Percentiles rank a stretch among this genome's conserved stretches.
Conservation (phyloP, 208 protist genomes). For the Trypanosoma theileri region DNA sequence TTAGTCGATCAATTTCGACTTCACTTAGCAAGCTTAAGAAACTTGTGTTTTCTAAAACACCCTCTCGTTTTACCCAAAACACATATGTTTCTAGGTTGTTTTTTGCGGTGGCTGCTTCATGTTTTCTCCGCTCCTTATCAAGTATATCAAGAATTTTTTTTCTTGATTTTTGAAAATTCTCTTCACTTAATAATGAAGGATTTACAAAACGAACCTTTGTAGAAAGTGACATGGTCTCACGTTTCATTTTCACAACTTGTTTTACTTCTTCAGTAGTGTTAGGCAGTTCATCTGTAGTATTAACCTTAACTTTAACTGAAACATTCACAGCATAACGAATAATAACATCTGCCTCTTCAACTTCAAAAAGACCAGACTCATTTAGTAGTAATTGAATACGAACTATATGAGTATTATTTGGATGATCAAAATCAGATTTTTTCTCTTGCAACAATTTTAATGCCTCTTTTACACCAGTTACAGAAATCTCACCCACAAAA, state of each 20-base stretch:
- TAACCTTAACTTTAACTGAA: slow-evolving; percentile 32
- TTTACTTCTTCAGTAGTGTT: slow-evolving; percentile 19
- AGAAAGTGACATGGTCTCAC: slow-evolving; percentile 27
- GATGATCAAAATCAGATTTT: slow-evolving; percentile 43
- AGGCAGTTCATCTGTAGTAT: slow-evolving; percentile 3
- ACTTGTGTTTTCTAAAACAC: slow-evolving; percentile 52
- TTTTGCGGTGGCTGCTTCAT: slow-evolving; percentile 54
- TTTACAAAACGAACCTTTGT: slow-evolving; percentile 40
- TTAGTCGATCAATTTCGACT: slow-evolving; percentile 34
- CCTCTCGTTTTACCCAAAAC: slow-evolving; percentile 73
- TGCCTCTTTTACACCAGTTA: slow-evolving; percentile 48
- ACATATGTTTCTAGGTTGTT: slow-evolving; percentile 86
- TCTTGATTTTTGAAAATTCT: slow-evolving; percentile 31
- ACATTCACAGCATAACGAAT: slow-evolving; percentile 67
- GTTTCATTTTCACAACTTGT: slow-evolving; percentile 44
- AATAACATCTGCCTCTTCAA: slow-evolving; percentile 59
- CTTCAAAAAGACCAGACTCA: slow-evolving; percentile 68
- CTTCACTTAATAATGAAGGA: slow-evolving; percentile 35
- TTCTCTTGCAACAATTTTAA: slow-evolving; percentile 47
- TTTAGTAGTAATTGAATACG: slow-evolving; percentile 70
- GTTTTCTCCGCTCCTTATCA: slow-evolving; percentile 60
- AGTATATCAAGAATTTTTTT: slow-evolving; percentile 49
- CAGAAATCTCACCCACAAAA: slow-evolving; percentile 41
- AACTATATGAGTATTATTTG: slow-evolving; percentile 82
- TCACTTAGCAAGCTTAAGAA: slow-evolving; percentile 18